Conservation (phyloP, 2,329 filamentous ascomycete species). For the Neophaeococcomyces aloes region DNA sequence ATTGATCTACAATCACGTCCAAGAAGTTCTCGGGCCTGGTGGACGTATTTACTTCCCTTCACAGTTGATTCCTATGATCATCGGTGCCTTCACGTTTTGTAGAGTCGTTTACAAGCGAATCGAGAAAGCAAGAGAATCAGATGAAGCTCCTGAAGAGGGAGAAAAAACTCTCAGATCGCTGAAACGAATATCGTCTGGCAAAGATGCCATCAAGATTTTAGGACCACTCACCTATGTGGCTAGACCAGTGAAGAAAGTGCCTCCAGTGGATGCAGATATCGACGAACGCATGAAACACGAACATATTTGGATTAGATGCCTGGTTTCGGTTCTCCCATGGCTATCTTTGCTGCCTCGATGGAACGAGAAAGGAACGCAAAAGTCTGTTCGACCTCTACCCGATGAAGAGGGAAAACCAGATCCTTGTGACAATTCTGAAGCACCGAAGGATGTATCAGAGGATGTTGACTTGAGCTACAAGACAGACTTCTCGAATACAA, state of each 20-base stretch:
- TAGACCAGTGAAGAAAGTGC: conserved; percentile 4
- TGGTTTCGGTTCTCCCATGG: conserved; percentile 11
- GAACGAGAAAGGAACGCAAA: not conserved
- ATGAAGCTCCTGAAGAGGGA: conserved; percentile 8
- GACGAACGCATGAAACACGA: conserved; percentile 7
- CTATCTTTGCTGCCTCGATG: conserved; percentile 8
- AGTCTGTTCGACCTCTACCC: not conserved
- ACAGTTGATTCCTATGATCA: conserved; percentile 12
- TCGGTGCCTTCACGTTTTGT: conserved; percentile 10
- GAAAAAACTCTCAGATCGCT: not conserved
- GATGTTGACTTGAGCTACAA: too few species aligned
- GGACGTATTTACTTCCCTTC: conserved; percentile 11
- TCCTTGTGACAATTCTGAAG: not conserved
- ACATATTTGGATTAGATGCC: conserved; percentile 5
- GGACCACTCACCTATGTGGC: conserved; percentile 6
- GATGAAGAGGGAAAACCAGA: not conserved
- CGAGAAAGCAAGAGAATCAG: conserved; percentile 8
- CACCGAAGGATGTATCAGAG: too few species aligned
- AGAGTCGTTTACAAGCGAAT: conserved; percentile 9
- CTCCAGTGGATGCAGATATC: conserved; percentile 10
- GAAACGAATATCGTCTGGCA: conserved; percentile 2
- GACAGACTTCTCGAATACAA: too few species aligned
- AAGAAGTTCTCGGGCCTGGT: conserved; percentile 10
- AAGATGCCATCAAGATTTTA: conserved; percentile 10
- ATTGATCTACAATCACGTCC: conserved; percentile 12